phyloP scores from a whole-genome alignment of 108 stramenopile genomes.

The Stephanodiscus triporus region DNA sequence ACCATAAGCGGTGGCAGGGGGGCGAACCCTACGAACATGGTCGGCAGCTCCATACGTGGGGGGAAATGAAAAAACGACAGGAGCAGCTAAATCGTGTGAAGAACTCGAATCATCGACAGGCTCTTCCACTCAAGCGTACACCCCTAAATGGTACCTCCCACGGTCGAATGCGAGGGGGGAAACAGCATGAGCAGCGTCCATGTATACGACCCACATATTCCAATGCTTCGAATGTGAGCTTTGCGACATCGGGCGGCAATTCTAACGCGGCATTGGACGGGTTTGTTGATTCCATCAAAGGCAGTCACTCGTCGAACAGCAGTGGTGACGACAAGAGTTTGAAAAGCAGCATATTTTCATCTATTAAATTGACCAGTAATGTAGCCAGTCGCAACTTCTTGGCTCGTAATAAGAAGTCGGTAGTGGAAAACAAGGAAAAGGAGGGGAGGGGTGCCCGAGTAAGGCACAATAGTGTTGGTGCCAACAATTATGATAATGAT shows the following conservation, averaged over 20 bases:
- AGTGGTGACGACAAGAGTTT: background rate
- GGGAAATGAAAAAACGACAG: background rate
- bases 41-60: background rate
- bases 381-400: too few species aligned
- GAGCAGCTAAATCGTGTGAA: too few species aligned
- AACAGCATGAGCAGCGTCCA: background rate
- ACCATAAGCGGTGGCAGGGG: background rate
- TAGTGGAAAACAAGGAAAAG: too few species aligned
- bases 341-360: background rate
- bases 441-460: too few species aligned
- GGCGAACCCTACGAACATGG: background rate
- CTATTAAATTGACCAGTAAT: too few species aligned
- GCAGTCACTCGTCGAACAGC: background rate
- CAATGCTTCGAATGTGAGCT: conserved; percentile 1
- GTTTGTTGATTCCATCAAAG: background rate
- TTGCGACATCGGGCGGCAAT: conserved; percentile 1
- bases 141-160: too few species aligned
- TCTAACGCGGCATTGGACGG: conserved; percentile 9
- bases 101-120: too few species aligned
- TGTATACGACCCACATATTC: background rate
- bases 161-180: background rate
- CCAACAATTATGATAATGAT: too few species aligned
- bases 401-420: too few species aligned
- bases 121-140: too few species aligned
- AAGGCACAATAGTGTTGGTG: too few species aligned